Percentiles rank a stretch among this genome's conserved stretches.
These are phyloP conservation scores for Pseudopyrenochaeta lycopersici DNA, from an alignment of 2,329 filamentous ascomycete genomes.

Conservation along the genomic window DNA sequence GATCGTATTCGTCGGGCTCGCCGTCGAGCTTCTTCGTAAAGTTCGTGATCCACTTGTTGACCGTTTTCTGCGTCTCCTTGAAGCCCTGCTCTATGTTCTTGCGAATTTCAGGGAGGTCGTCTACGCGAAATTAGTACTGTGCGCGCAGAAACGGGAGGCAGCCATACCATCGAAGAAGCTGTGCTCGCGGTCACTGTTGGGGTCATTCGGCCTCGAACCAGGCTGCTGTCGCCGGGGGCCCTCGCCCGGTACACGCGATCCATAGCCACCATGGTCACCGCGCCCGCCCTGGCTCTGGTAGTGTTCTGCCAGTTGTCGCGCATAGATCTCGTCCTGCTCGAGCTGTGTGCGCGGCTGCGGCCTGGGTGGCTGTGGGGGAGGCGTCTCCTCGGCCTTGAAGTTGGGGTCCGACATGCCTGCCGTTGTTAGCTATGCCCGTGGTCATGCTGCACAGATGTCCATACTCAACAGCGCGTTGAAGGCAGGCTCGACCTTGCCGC, in stretches of 20 bases:
- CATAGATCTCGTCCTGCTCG: constrained; percentile 90
- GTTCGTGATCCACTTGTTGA: constrained; percentile 91
- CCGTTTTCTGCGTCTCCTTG: constrained; percentile 88
- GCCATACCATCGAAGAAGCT: constrained; percentile 83
- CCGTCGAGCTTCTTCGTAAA: constrained; percentile 95
- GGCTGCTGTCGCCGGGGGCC: constrained; percentile 59
- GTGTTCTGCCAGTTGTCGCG: constrained; percentile 90
- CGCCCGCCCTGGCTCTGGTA: constrained; percentile 66
- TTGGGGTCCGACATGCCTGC: constrained; percentile 64
- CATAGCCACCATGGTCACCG: constrained; percentile 36
- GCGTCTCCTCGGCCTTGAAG: constrained; percentile 60
- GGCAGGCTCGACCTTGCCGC: constrained; percentile 87
- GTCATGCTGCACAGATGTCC: constrained; percentile 27
- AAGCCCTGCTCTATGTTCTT: constrained; percentile 96
- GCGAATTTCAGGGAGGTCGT: constrained; percentile 91
- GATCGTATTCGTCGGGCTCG: constrained; percentile 71
- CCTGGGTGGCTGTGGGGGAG: constrained; percentile 83
- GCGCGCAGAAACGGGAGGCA: neutral
- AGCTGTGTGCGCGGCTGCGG: constrained; percentile 80
- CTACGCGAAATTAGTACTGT: constrained; percentile 53
- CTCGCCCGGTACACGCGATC: constrained; percentile 39
- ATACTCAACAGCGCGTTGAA: constrained; percentile 92
- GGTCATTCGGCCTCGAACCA: constrained; percentile 65
- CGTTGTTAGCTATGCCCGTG: constrained; percentile 17
- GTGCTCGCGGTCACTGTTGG: constrained; percentile 68